phyloP scores from a whole-genome alignment of 129 eudicot genomes.

The Escallonia rubra region DNA sequence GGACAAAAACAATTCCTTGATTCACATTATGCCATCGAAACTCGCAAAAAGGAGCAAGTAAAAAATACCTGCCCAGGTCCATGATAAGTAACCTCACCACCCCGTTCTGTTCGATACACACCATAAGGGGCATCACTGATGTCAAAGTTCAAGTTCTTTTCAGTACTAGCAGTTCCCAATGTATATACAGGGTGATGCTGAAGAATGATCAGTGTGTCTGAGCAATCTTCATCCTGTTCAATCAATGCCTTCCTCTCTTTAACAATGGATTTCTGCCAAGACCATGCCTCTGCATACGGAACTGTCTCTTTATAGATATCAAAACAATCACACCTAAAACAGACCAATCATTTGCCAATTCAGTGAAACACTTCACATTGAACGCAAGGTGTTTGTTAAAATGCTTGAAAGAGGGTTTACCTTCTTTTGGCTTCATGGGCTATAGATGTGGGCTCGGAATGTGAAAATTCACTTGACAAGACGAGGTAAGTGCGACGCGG shows the following conservation, averaged over 20 bases:
- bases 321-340: constrained; percentile 56
- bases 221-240: constrained; percentile 43
- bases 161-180: constrained; percentile 81
- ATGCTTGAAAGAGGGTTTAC: constrained; percentile 14
- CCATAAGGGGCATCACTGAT: constrained; percentile 55
- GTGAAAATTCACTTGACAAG: constrained; percentile 9
- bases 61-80: constrained; percentile 92
- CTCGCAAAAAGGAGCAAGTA: too few species aligned
- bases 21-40: too few species aligned
- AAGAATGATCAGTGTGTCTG: constrained; percentile 53
- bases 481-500: neutral
- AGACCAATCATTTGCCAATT: neutral
- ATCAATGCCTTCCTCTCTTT: constrained; percentile 45
- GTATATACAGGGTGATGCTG: constrained; percentile 95
- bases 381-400: constrained; percentile 17
- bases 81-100: constrained; percentile 97
- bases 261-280: constrained; percentile 75
- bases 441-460: constrained; percentile 8
- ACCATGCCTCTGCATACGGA: constrained; percentile 75
- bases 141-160: constrained; percentile 53
- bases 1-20: too few species aligned
- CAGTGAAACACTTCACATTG: neutral
- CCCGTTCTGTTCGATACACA: constrained; percentile 76
- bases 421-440: constrained; percentile 30
- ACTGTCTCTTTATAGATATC: constrained; percentile 66